Evolutionary conservation across 1,139 yeast species (phyloP), one percentile per base, ranked within the genome.

Genomic region (Yamadazyma spencermartinsiae): DNA sequence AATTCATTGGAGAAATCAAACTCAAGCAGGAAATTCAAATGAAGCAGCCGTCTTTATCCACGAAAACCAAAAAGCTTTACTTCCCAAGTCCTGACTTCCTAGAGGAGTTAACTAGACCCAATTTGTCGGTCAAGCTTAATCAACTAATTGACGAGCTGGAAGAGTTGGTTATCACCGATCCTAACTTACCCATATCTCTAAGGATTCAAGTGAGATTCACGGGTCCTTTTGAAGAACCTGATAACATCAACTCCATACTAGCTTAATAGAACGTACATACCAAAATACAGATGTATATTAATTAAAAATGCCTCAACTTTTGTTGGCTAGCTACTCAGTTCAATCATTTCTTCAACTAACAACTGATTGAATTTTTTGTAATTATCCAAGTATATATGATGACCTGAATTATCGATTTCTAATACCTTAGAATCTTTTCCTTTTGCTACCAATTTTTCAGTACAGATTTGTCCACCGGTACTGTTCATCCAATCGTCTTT

Each of bases 401-500:
- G 92, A 2, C 92, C 92, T 8, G 83, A 66, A 44, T 78, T 67
- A 7, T 72, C 71, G 17, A 83, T 63, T 31, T 70, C 66, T 15
- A 63, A 46, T 10, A 79, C 74, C 28, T 60, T 65, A 45, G 80
- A 73, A 13, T 55, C 45, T 3, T 48, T 37, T 8, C 55, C 51
- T 4, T 21, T 26, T 5, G 21, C 17, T 12, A 16, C 16, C 21
- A 78, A 55, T 9, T 64, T 61, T 2, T 63, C 54, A 11, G 73
- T 59, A 33, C 76, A 67, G 17, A 59, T 45, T 34, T 66, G 50
- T 0, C 86, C 88, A 2, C 87, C 88, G 17, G 60, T 51, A 19
- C 58, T 55, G 53, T 82, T 85, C 87, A 85, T 85, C 92, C 92
- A 84, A 57, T 85, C 92, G 35, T 79, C 77, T 42, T 75, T 76